These are phyloP conservation scores for Populus hybrid DNA, from an alignment of 441 rosid genomes.

Conservation along the genomic window DNA sequence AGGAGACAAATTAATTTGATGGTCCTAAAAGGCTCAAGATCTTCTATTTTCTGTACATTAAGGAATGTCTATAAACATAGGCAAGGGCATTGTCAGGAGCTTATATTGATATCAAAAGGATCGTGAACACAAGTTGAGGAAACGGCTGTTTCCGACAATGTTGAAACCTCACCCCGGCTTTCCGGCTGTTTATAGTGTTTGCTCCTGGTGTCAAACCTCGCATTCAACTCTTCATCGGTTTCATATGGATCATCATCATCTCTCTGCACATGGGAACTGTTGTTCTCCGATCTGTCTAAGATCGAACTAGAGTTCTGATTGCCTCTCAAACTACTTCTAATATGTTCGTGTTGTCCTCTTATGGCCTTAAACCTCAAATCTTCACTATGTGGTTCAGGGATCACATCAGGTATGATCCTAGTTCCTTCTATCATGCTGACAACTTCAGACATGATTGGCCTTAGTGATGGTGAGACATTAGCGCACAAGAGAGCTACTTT, in stretches of 20 bases:
- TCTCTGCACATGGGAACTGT: background rate
- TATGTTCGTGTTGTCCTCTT: slow-evolving; percentile 27
- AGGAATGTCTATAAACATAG: background rate
- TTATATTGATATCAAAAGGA: background rate
- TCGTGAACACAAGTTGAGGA: background rate
- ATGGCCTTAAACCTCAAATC: slow-evolving; percentile 57
- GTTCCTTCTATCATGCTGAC: slow-evolving; percentile 64
- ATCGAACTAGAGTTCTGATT: background rate
- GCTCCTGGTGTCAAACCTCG: background rate
- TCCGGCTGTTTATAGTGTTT: background rate
- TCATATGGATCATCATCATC: background rate
- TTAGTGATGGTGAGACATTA: slow-evolving; percentile 42
- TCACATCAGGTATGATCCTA: slow-evolving; percentile 29
- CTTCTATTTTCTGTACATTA: background rate
- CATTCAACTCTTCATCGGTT: background rate
- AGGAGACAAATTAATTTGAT: background rate
- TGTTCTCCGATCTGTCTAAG: background rate
- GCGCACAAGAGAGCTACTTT: slow-evolving; percentile 64
- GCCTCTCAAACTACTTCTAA: background rate
- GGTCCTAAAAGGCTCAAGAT: background rate
- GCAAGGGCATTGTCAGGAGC: background rate
- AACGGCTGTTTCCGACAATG: background rate
- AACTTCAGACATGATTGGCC: slow-evolving; percentile 72
- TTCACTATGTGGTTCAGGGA: slow-evolving; percentile 32
- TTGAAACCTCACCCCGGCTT: background rate